Evolutionary conservation across 345 rosid genomes (phyloP), one percentile per base, ranked within the genome.

Genomic region (Firmiana major): DNA sequence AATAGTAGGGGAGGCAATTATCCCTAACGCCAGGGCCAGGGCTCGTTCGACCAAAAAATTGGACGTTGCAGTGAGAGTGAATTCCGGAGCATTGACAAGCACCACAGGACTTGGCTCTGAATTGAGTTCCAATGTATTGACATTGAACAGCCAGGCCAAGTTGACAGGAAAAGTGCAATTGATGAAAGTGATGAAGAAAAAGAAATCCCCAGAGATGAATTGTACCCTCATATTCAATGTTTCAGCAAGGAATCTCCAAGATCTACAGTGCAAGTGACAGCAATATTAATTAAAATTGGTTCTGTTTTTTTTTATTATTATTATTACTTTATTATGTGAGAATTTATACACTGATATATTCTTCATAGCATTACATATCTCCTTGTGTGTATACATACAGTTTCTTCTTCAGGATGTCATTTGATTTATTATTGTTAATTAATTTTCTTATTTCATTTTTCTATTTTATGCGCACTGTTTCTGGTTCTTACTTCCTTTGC

Each of bases 151-250:
- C 69, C 31, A 75, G 22, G 87, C 77, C 1, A 34, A 55, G 64
- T 26, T 89, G 65, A 78, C n/a, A 17, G 92, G 92, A 55, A 81
- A 15, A 59, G 83, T 89, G 13, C 67, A 77, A 11, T 55, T 84
- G 81, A 10, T 86, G 51, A 49, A 62, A 22, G 36, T 85, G n/a
- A 45, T 68, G 55, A 75, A 80, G 87, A 81, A 64, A 81, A 80
- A 49, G 36, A 87, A 24, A 73, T 77, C 71, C 34, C 75, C 87
- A 6, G 73, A 79, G 31, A 42, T 89, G 88, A 80, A 71, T 73
- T 89, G 90, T 22, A 78, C 73, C 31, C 62, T 89, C 64, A 66
- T 11, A 43, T 77, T 87, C 26, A 57, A 81, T 63, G 69, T 87
- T 49, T 62, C 28, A 6, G 78, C 72, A 36, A 59, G 17, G 1